These are phyloP conservation scores for Nicotiana otophora DNA, from an alignment of 257 asterid species.

Conservation along the genomic window DNA sequence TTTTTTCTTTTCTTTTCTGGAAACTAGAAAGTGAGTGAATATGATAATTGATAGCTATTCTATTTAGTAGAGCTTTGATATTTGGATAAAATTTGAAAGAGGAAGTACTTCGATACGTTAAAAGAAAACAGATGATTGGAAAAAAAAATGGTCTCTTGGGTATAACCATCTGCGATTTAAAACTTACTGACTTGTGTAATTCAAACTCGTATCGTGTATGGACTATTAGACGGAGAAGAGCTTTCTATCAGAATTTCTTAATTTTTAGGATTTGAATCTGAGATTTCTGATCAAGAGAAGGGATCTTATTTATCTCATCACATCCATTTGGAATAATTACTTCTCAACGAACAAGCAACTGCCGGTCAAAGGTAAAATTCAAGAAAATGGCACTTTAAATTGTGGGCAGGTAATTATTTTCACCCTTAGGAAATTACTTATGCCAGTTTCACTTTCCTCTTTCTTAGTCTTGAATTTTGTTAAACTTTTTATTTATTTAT, in stretches of 20 bases:
- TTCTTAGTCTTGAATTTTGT: too few relatives aligned
- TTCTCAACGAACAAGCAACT: neutral
- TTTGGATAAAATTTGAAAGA: neutral
- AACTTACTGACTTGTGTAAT: too few relatives aligned
- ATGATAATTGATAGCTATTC: neutral
- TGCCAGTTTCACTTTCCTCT: neutral
- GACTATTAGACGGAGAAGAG: too few relatives aligned
- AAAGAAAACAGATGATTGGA: neutral
- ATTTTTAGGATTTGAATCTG: rapidly evolving
- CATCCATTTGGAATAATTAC: neutral
- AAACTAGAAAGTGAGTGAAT: neutral
- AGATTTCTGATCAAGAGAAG: too few relatives aligned
- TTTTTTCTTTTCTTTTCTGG: neutral
- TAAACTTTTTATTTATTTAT: too few relatives aligned
- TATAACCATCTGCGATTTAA: too few relatives aligned
- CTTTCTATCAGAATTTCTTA: too few relatives aligned
- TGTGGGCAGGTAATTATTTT: neutral
- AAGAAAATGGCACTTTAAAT: too few relatives aligned
- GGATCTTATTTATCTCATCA: too few relatives aligned
- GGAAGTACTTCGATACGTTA: neutral
- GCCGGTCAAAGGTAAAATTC: neutral
- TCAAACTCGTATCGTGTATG: too few relatives aligned
- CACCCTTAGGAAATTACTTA: neutral
- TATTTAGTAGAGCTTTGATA: neutral
- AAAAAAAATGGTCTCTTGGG: neutral